phyloP scores from a whole-genome alignment of 345 rosid genomes.

The Euphorbia peplus region DNA sequence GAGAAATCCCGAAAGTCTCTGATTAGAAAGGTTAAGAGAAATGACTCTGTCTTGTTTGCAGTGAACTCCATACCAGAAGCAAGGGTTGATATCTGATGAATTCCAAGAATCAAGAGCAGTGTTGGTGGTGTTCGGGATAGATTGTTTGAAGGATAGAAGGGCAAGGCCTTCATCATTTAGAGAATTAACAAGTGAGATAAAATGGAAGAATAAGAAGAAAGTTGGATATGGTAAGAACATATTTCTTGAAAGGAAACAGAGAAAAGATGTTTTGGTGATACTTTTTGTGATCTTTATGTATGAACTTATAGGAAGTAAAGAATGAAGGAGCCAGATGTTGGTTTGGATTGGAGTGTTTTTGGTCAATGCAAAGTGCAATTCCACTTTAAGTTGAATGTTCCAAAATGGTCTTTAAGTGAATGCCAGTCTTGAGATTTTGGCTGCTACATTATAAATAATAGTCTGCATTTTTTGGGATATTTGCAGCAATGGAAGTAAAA shows the following conservation, averaged over 20 bases:
- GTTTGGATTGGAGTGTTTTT: too few relatives aligned
- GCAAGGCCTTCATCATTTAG: constrained; percentile 38
- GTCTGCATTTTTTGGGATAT: too few relatives aligned
- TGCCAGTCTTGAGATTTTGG: too few relatives aligned
- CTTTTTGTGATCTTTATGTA: too few relatives aligned
- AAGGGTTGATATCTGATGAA: constrained; percentile 17
- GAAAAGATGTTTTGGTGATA: too few relatives aligned
- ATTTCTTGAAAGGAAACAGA: background rate
- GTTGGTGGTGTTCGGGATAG: constrained; percentile 8
- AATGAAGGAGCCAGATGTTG: too few relatives aligned
- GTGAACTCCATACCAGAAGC: constrained; percentile 25
- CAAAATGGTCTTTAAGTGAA: too few relatives aligned
- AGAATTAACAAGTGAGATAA: constrained; percentile 30
- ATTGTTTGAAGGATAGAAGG: constrained; percentile 30
- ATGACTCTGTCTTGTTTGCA: constrained; percentile 16
- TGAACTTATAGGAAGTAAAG: too few relatives aligned
- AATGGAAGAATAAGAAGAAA: constrained; percentile 25
- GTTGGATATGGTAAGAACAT: constrained; percentile 24
- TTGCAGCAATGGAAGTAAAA: too few relatives aligned
- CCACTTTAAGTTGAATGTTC: too few relatives aligned
- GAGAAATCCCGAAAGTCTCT: constrained; percentile 15
- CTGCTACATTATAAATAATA: too few relatives aligned
- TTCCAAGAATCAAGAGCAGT: constrained; percentile 18
- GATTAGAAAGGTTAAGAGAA: constrained; percentile 17
- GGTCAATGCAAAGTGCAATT: too few relatives aligned